These are phyloP conservation scores for Fusarium sp. DNA, from an alignment of 2,329 filamentous ascomycete genomes.

Conservation along the genomic window DNA sequence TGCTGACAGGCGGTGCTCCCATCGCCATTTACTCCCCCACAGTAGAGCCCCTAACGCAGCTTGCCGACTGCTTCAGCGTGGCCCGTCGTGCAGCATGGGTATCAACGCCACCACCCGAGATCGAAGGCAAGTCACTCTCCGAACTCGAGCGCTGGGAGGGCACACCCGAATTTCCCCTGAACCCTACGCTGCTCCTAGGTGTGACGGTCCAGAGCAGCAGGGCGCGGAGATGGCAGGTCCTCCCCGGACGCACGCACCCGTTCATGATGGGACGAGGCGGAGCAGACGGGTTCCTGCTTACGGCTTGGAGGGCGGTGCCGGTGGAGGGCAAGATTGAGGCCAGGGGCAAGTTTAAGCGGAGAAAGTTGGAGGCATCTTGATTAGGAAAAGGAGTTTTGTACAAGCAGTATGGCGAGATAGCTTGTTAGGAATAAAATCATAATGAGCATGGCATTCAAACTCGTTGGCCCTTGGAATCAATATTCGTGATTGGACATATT, in stretches of 20 bases:
- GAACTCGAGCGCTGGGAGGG: constrained; percentile 69
- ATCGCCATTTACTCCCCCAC: constrained; percentile 87
- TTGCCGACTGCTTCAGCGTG: constrained; percentile 88
- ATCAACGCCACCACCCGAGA: constrained; percentile 61
- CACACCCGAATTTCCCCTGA: constrained; percentile 84
- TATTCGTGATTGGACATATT: neutral
- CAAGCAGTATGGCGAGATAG: neutral
- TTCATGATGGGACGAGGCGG: constrained; percentile 91
- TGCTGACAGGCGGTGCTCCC: constrained; percentile 85
- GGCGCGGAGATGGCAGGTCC: constrained; percentile 86
- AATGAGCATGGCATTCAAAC: neutral
- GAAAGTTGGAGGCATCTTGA: constrained; percentile 63
- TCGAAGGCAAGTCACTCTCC: constrained; percentile 56
- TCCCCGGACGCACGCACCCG: constrained; percentile 92
- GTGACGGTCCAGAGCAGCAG: constrained; percentile 84
- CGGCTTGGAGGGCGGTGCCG: constrained; percentile 83
- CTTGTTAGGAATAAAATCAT: neutral
- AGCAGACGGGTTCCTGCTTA: constrained; percentile 91
- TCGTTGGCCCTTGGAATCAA: neutral
- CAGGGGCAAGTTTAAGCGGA: constrained; percentile 81
- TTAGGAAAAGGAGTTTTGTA: neutral
- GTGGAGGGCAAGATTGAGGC: constrained; percentile 84
- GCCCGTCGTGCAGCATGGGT: constrained; percentile 82
- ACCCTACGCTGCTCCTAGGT: constrained; percentile 85
- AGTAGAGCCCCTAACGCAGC: constrained; percentile 80